phyloP scores from a whole-genome alignment of 73 alveolate genomes.

The Paramecium primaurelia region DNA sequence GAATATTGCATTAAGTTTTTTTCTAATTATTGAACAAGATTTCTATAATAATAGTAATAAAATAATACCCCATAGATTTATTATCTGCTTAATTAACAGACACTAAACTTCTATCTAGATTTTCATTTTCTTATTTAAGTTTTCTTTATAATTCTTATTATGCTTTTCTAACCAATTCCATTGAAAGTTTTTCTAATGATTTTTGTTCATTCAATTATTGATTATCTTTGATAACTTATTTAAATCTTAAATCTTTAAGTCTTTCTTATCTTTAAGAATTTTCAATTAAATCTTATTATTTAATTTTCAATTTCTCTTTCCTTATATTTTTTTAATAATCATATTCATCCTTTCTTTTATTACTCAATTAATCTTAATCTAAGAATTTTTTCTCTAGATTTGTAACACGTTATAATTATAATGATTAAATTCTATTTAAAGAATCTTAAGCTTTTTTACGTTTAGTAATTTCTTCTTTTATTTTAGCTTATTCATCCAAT shows the following conservation, averaged over 20 bases:
- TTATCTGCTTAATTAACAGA: background rate
- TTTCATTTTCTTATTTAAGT: constrained; percentile 24
- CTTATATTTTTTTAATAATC: background rate
- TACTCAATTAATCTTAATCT: background rate
- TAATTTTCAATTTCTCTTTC: background rate
- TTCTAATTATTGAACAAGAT: background rate
- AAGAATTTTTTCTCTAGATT: background rate
- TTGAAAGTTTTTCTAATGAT: background rate
- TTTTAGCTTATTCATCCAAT: background rate
- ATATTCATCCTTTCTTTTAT: background rate
- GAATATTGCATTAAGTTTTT: background rate
- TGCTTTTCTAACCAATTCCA: background rate
- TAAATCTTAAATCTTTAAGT: constrained; percentile 23
- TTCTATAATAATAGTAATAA: background rate
- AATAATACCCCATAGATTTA: background rate
- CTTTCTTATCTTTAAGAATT: constrained; percentile 30
- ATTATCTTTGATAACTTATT: background rate
- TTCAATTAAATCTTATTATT: constrained; percentile 6
- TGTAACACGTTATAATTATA: background rate
- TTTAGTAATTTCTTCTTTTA: background rate
- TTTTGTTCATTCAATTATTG: background rate
- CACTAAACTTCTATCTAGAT: background rate
- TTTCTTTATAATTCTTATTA: background rate
- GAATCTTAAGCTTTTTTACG: background rate
- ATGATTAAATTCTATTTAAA: background rate